Percentiles rank a stretch among this genome's conserved stretches.
These are phyloP conservation scores for Mycena leptocephala DNA, from an alignment of 768 basidiomycete species.

Conservation along the genomic window DNA sequence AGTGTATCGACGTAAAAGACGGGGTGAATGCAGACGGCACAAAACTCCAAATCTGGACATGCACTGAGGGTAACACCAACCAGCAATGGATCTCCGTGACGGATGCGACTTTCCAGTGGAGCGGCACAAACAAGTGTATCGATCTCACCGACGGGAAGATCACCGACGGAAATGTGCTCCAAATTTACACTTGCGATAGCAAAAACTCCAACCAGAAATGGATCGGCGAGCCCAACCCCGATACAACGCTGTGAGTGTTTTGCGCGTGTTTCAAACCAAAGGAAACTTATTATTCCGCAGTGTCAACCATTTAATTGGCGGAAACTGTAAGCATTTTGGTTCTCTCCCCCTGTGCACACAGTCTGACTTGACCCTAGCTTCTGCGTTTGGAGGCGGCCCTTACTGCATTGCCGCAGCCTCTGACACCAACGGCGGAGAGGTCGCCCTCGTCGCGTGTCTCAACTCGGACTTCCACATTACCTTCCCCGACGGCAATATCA, in stretches of 20 bases:
- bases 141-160: background rate
- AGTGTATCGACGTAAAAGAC: background rate
- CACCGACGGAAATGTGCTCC: background rate
- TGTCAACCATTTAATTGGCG: background rate
- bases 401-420: background rate
- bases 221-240: background rate
- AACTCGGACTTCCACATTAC: background rate
- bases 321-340: background rate
- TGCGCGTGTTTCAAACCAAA: background rate
- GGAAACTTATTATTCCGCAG: background rate
- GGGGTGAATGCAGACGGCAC: background rate
- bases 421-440: background rate
- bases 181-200: background rate
- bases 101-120: background rate
- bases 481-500: slow-evolving; percentile 21
- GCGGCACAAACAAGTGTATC: background rate
- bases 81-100: background rate
- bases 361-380: background rate
- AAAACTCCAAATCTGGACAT: background rate
- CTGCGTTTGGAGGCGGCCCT: background rate
- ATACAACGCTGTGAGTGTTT: background rate
- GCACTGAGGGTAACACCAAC: background rate
- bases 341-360: background rate
- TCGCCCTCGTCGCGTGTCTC: background rate
- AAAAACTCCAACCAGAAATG: background rate